A percentile compares a stretch with the other conserved stretches of the same genome.
Conservation (phyloP, 352 stramenopile species). For the Globisporangium rhizosaccharum region DNA sequence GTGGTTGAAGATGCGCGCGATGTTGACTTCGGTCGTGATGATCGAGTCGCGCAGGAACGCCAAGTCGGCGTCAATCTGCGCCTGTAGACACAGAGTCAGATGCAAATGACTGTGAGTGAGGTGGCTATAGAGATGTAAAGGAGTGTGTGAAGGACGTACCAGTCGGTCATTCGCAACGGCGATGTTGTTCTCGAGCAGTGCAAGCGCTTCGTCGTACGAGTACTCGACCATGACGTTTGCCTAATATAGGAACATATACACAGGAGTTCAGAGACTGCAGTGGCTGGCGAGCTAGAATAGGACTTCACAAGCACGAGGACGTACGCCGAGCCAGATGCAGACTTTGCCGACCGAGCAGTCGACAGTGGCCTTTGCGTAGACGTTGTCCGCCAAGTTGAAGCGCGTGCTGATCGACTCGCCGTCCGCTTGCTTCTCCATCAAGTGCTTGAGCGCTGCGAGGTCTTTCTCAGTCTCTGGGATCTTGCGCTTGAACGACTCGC, state of each 20-base stretch:
- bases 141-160: slow-evolving; percentile 20
- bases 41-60: slow-evolving; percentile 95
- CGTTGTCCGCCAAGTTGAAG: slow-evolving; percentile 94
- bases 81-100: slow-evolving; percentile 13
- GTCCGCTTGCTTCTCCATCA: slow-evolving; percentile 60
- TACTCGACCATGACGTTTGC: slow-evolving; percentile 98
- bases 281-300: too few relatives aligned
- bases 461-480: slow-evolving; percentile 91
- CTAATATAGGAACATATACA: slow-evolving; percentile 2
- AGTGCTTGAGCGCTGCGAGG: slow-evolving; percentile 39
- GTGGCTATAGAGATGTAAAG: too few relatives aligned
- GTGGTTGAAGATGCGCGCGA: slow-evolving; percentile 97
- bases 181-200: slow-evolving; percentile 82
- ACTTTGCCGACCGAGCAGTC: slow-evolving; percentile 89
- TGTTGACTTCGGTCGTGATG: slow-evolving; percentile 97
- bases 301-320: slow-evolving; percentile 5
- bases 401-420: slow-evolving; percentile 81
- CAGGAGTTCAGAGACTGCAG: too few relatives aligned
- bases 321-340: slow-evolving; percentile 94
- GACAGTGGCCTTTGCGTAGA: slow-evolving; percentile 94
- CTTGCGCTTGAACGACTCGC: slow-evolving; percentile 86
- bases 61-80: slow-evolving; percentile 88
- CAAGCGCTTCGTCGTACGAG: slow-evolving; percentile 93
- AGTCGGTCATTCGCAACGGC: slow-evolving; percentile 61
- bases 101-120: too few relatives aligned